A percentile compares a stretch with the other conserved stretches of the same genome.
Evolutionary conservation across 1,284 basidiomycete species (phyloP).

Genomic region (Ganoderma meredithae): DNA sequence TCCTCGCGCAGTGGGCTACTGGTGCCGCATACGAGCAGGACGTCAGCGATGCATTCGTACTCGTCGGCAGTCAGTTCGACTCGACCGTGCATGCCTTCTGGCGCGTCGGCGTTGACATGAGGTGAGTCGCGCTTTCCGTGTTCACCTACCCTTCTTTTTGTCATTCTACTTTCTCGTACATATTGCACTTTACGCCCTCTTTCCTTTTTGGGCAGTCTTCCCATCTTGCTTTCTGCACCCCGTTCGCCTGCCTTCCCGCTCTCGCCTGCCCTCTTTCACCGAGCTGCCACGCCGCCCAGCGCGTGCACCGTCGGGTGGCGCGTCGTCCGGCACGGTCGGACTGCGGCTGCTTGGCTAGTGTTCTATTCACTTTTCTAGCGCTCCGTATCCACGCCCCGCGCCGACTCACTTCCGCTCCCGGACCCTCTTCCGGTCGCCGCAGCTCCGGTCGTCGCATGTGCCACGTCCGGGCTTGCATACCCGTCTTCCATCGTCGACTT

Average conservation of each 20-base stretch:
- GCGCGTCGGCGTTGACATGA: slow-evolving; percentile 81
- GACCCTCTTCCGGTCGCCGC: slow-evolving; percentile 22
- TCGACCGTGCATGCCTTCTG: slow-evolving; percentile 83
- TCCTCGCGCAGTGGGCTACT: slow-evolving; percentile 80
- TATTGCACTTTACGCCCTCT: slow-evolving; percentile 11
- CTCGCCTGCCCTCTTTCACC: slow-evolving; percentile 14
- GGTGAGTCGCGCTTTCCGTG: slow-evolving; percentile 53
- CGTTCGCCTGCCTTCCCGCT: slow-evolving; percentile 3
- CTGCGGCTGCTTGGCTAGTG: slow-evolving; percentile 13
- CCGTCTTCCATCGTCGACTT: slow-evolving; percentile 11
- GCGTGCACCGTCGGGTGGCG: slow-evolving; percentile 1
- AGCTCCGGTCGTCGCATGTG: slow-evolving; percentile 18
- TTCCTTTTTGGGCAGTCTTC: slow-evolving; percentile 8
- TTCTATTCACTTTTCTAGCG: slow-evolving; percentile 20
- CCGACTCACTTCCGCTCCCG: slow-evolving; percentile 15
- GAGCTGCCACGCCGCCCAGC: slow-evolving; percentile 17
- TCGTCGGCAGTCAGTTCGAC: slow-evolving; percentile 94
- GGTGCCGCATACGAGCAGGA: slow-evolving; percentile 74
- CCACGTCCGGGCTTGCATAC: not conserved
- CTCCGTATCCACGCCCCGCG: slow-evolving; percentile 13
- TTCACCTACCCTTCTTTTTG: slow-evolving; percentile 10
- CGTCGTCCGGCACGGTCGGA: slow-evolving; percentile 27
- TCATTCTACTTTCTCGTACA: slow-evolving; percentile 13
- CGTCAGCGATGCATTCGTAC: slow-evolving; percentile 93
- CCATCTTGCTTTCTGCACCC: slow-evolving; percentile 3